Conservation (phyloP, 2,329 filamentous ascomycete species). For the Fusarium sp. region DNA sequence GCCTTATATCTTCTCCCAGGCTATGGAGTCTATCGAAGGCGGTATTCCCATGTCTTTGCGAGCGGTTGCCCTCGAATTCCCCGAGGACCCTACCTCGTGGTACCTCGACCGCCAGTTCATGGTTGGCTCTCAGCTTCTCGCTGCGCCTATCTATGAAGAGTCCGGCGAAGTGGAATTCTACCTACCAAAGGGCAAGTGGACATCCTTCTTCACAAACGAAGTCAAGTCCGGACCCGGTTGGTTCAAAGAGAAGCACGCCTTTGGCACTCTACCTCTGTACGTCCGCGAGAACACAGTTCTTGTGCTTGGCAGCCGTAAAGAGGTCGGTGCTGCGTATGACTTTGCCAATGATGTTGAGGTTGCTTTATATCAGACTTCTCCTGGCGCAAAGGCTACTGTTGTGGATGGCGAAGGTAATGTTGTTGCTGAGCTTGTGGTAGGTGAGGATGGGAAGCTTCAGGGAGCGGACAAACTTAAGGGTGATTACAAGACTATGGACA, state of each 20-base stretch:
- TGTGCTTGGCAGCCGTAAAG: conserved; percentile 58
- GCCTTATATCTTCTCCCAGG: conserved; percentile 65
- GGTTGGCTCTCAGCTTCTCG: conserved; percentile 74
- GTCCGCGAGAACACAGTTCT: conserved; percentile 67
- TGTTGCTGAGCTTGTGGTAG: conserved; percentile 58
- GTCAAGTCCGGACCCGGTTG: conserved; percentile 65
- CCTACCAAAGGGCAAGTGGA: conserved; percentile 64
- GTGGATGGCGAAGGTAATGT: conserved; percentile 59
- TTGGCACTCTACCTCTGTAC: conserved; percentile 70
- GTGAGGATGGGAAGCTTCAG: conserved; percentile 56
- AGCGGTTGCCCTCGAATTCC: conserved; percentile 78
- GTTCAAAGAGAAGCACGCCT: conserved; percentile 71
- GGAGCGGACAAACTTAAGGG: conserved; percentile 59
- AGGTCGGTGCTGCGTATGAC: conserved; percentile 61
- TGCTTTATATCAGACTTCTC: conserved; percentile 58
- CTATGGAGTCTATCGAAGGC: conserved; percentile 56
- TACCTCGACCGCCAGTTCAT: conserved; percentile 79
- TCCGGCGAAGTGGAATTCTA: conserved; percentile 76
- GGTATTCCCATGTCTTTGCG: conserved; percentile 74
- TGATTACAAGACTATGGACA: conserved; percentile 43
- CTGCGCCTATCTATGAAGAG: conserved; percentile 74
- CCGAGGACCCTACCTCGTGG: conserved; percentile 76
- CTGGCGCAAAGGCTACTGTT: conserved; percentile 58
- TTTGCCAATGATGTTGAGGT: conserved; percentile 63
- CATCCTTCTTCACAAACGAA: conserved; percentile 63